phyloP scores from a whole-genome alignment of 345 rosid species.

The Brassica juncea region DNA sequence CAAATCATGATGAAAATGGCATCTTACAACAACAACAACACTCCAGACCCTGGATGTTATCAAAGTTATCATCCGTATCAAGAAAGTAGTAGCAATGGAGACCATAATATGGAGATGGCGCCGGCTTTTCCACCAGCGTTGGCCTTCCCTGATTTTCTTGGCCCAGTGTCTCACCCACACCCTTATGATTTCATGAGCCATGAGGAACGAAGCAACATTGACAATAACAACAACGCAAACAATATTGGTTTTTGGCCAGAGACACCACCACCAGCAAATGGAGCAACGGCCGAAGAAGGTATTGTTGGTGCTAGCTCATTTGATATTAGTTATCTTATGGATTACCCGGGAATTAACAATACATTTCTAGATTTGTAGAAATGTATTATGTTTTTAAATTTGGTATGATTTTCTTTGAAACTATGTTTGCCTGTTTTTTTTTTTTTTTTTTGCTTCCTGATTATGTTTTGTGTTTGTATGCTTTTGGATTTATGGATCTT shows the following conservation, averaged over 20 bases:
- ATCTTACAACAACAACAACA: not conserved
- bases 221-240: not conserved
- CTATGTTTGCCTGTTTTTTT: not conserved
- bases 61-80: constrained; percentile 1
- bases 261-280: not conserved
- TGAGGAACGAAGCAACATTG: not conserved
- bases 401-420: not conserved
- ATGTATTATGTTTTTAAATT: not conserved
- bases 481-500: not conserved
- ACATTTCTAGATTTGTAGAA: not conserved
- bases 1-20: not conserved
- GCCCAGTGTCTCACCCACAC: not conserved
- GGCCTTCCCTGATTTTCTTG: not conserved
- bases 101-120: constrained; percentile 10
- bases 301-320: not conserved
- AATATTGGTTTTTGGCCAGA: not conserved
- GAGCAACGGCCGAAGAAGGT: not conserved
- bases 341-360: not conserved
- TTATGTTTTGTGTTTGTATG: not conserved
- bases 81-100: constrained; percentile 21
- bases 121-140: not conserved
- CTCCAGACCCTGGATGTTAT: not conserved
- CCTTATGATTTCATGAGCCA: not conserved
- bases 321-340: not conserved
- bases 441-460: not conserved